Evolutionary conservation across 331 rosid genomes (phyloP), one percentile per base, ranked within the genome.

Genomic region (Telfairia occidentalis): DNA sequence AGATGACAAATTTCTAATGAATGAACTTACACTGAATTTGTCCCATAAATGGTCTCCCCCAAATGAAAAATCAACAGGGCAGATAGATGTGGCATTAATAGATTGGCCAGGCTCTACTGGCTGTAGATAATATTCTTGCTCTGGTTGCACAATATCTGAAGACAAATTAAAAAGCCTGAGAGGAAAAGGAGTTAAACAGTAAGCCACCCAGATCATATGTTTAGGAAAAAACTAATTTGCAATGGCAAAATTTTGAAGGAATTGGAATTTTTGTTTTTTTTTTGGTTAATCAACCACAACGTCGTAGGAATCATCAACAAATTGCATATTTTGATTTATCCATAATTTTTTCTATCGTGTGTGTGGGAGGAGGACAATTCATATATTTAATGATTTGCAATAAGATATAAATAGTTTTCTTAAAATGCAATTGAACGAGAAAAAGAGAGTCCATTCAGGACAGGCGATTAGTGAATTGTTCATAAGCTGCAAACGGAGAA

Each of bases 11-110:
- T 67, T 45, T 29, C 43, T 28, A 9, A 16, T 29, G 40, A 28
- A 52, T 64, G 59, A 82, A 85, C 97, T 88, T 87, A 95, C 98
- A 78, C 91, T 90, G 77, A 95, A 90, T 66, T 81, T 84, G 80
- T 95, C 98, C 98, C 98, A 95, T 81, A 95, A 85, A 86, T 95
- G 98, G 63, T 88, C 96, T 23, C 90, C 91, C 43, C 98, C 98
- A 87, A 91, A 95, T 72, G 96, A 91, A 86, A 95, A 95, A 81
- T 88, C 96, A 76, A 86, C 93, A 0, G 97, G 96, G 80, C 96
- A 90, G 81, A 95, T 82, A 72, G 97, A 91, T 69, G 98, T 85
- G 73, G 97, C 96, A 84, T 70, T 90, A 81, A 86, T 88, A 48
- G 89, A 89, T 83, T 86, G 84, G 75, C 96, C 96, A 50, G 86